A percentile compares a stretch with the other conserved stretches of the same genome.
These are phyloP conservation scores for Glycine soja DNA, from an alignment of 306 rosid genomes.

Conservation along the genomic window DNA sequence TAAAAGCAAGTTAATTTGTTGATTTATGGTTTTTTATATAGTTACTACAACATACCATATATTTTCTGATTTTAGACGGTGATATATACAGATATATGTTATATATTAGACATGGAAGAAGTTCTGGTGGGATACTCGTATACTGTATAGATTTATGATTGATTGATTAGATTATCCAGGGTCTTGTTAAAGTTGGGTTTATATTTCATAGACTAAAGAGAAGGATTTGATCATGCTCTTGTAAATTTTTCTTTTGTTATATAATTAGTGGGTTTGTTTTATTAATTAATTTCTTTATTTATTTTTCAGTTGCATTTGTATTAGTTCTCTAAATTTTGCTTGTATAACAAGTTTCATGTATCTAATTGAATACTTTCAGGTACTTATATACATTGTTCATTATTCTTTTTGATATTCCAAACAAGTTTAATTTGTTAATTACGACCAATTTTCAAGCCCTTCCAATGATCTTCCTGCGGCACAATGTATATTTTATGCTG, in stretches of 20 bases:
- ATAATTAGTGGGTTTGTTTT: constrained; percentile 39
- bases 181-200: constrained; percentile 41
- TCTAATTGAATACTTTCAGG: neutral
- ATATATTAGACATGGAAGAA: constrained; percentile 13
- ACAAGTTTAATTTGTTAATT: neutral
- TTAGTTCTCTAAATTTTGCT: neutral
- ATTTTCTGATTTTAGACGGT: neutral
- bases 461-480: constrained; percentile 1
- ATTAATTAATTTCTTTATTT: neutral
- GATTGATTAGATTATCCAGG: constrained; percentile 37
- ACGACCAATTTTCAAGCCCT: constrained; percentile 23
- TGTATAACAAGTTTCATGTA: neutral
- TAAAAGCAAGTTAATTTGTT: constrained; percentile 1
- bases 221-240: constrained; percentile 40
- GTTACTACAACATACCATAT: neutral
- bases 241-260: constrained; percentile 47
- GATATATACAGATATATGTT: neutral
- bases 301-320: neutral
- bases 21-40: constrained; percentile 9
- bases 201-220: constrained; percentile 19
- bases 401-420: constrained; percentile 39
- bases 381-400: neutral
- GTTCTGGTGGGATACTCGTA: constrained; percentile 36
- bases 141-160: constrained; percentile 48
- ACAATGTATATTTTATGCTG: constrained; percentile 40